Conservation (phyloP, 2,329 filamentous ascomycete species). For the Fusarium acutatum region DNA sequence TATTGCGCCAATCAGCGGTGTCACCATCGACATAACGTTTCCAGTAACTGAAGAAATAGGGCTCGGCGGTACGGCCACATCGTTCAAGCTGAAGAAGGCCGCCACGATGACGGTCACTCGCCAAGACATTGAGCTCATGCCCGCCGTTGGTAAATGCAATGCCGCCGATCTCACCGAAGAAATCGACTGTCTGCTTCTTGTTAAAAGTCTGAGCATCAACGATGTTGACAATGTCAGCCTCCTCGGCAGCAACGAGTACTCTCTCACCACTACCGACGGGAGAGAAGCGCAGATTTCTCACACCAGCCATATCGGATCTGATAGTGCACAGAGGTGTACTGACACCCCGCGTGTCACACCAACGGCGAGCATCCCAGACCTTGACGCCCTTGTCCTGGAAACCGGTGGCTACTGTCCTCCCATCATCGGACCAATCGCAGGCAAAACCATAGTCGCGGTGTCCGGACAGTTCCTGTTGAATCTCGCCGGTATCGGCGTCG, state of each 20-base stretch:
- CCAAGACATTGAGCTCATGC: constrained; percentile 72
- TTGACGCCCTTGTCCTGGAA: constrained; percentile 78
- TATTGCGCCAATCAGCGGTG: constrained; percentile 17
- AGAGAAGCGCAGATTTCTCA: constrained; percentile 75
- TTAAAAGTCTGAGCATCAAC: constrained; percentile 73
- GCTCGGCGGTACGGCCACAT: constrained; percentile 47
- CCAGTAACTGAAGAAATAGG: constrained; percentile 33
- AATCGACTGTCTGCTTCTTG: constrained; percentile 74
- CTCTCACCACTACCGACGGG: constrained; percentile 73
- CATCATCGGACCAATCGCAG: constrained; percentile 82
- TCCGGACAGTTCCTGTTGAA: constrained; percentile 65
- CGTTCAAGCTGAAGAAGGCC: constrained; percentile 71
- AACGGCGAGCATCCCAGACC: constrained; percentile 80
- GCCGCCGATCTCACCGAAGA: constrained; percentile 80
- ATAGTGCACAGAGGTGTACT: constrained; percentile 63
- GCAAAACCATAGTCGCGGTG: constrained; percentile 79
- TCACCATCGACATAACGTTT: constrained; percentile 1
- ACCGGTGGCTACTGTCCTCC: constrained; percentile 78
- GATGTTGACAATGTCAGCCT: constrained; percentile 76
- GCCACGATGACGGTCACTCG: constrained; percentile 71
- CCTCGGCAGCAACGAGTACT: constrained; percentile 76
- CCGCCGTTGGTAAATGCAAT: constrained; percentile 73
- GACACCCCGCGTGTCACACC: constrained; percentile 62
- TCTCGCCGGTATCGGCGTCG: constrained; percentile 71
- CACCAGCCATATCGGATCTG: constrained; percentile 72